A percentile compares a stretch with the other conserved stretches of the same genome.
Conservation (phyloP, 2,329 filamentous ascomycete genomes). For the Fusarium proliferatum region DNA sequence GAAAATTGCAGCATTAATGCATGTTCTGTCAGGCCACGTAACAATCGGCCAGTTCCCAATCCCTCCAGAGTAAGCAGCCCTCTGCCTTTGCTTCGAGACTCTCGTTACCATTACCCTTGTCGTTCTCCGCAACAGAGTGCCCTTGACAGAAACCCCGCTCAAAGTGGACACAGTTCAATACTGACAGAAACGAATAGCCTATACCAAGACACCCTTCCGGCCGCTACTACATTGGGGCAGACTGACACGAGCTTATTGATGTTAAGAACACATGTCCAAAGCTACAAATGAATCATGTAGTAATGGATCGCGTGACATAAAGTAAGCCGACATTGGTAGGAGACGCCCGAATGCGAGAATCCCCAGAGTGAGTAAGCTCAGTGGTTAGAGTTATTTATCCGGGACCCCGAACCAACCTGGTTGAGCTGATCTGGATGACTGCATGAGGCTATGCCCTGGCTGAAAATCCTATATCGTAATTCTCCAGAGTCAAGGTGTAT, state of each 20-base stretch:
- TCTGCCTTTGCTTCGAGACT: background rate
- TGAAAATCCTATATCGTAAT: background rate
- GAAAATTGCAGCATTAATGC: background rate
- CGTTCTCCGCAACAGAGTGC: background rate
- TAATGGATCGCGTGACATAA: background rate
- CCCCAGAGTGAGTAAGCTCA: background rate
- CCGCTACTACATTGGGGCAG: background rate
- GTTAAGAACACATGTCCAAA: rapidly evolving
- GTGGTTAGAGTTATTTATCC: background rate
- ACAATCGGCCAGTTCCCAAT: background rate
- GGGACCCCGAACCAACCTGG: no score
- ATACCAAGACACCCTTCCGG: background rate
- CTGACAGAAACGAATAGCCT: background rate
- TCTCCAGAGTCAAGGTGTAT: background rate
- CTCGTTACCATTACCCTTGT: background rate
- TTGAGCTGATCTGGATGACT: background rate
- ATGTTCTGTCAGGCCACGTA: background rate
- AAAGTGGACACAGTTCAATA: background rate
- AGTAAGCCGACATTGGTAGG: background rate
- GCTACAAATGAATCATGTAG: no score
- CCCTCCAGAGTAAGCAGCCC: background rate
- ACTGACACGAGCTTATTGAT: background rate
- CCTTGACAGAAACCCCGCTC: background rate
- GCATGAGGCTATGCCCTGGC: background rate
- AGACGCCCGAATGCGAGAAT: background rate